Evolutionary conservation across 2,329 filamentous ascomycete species (phyloP).

Genomic region (Fusarium illudens): DNA sequence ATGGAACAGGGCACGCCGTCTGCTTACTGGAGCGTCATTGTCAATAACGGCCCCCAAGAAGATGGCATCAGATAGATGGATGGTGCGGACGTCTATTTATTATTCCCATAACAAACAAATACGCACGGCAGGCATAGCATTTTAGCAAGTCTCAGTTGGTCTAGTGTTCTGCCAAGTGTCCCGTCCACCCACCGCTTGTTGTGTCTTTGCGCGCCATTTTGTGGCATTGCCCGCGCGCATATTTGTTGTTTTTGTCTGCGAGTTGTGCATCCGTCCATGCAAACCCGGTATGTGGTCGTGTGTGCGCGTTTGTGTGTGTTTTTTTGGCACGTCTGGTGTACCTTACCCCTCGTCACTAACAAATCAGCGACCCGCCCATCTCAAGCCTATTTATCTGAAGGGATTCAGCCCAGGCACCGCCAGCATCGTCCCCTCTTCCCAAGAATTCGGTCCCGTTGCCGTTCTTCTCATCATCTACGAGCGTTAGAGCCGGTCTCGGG

Average conservation of each 20-base stretch:
- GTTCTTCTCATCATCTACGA: neutral
- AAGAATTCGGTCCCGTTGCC: neutral
- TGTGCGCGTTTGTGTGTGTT: neutral
- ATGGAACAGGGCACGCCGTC: conserved; percentile 12
- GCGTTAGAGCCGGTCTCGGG: conserved; percentile 2
- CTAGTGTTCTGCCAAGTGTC: neutral
- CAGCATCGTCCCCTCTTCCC: neutral
- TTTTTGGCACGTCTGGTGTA: neutral
- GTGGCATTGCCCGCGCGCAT: conserved; percentile 17
- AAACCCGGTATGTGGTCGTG: neutral
- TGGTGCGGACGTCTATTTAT: neutral
- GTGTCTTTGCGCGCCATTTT: conserved; percentile 19
- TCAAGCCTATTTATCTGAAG: neutral
- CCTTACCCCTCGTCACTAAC: neutral
- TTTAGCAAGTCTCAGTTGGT: neutral
- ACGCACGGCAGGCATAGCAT: neutral
- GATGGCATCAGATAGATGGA: neutral
- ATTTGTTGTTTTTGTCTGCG: conserved; percentile 26
- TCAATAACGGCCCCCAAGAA: conserved; percentile 10
- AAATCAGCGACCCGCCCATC: neutral
- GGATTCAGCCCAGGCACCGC: neutral
- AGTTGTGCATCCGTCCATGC: conserved; percentile 19
- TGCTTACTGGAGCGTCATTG: conserved; percentile 14
- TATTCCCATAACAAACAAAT: neutral
- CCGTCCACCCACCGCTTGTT: conserved; percentile 5